Percentiles rank a stretch among this genome's conserved stretches.
phyloP scores from a whole-genome alignment of 805 yeast species.

The Schizosaccharomyces japonicus region DNA sequence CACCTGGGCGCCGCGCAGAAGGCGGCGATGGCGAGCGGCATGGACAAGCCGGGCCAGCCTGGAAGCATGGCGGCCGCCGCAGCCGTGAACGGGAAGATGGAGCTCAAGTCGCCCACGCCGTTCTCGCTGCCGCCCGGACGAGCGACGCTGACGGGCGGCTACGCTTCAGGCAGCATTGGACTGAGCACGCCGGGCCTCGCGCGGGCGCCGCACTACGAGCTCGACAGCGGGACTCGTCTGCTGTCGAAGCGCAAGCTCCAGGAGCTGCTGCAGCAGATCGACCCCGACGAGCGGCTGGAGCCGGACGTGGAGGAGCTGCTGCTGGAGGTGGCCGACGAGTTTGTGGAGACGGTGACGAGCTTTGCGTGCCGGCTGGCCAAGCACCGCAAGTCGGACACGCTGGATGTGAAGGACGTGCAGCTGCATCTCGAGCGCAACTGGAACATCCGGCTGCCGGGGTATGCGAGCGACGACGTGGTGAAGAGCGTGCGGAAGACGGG shows the following conservation, averaged over 20 bases:
- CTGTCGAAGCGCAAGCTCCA: constrained; percentile 70
- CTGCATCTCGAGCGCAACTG: constrained; percentile 75
- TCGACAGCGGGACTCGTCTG: constrained; percentile 35
- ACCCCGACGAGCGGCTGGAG: constrained; percentile 70
- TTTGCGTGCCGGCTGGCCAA: constrained; percentile 91
- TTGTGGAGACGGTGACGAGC: constrained; percentile 67
- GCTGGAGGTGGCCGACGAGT: constrained; percentile 85
- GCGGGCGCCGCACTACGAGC: constrained; percentile 59
- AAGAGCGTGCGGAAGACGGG: constrained; percentile 24
- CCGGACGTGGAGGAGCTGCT: constrained; percentile 87
- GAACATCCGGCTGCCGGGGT: constrained; percentile 89
- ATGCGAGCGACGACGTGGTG: constrained; percentile 60
- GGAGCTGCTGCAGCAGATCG: constrained; percentile 55
- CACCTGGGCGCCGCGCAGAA: not conserved
- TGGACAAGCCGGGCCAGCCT: not conserved
- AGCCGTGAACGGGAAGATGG: not conserved
- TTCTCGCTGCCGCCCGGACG: constrained; percentile 31
- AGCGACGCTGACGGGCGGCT: constrained; percentile 69
- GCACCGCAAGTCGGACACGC: constrained; percentile 66
- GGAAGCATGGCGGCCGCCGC: not conserved
- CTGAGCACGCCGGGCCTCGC: constrained; percentile 53
- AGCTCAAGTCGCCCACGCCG: not conserved
- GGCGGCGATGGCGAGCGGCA: not conserved
- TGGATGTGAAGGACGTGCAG: constrained; percentile 78
- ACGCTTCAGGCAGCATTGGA: constrained; percentile 45